Percentiles rank a stretch among this genome's conserved stretches.
These are phyloP conservation scores for Phytophthora sojae DNA, from an alignment of 352 stramenopile genomes.

Conservation along the genomic window DNA sequence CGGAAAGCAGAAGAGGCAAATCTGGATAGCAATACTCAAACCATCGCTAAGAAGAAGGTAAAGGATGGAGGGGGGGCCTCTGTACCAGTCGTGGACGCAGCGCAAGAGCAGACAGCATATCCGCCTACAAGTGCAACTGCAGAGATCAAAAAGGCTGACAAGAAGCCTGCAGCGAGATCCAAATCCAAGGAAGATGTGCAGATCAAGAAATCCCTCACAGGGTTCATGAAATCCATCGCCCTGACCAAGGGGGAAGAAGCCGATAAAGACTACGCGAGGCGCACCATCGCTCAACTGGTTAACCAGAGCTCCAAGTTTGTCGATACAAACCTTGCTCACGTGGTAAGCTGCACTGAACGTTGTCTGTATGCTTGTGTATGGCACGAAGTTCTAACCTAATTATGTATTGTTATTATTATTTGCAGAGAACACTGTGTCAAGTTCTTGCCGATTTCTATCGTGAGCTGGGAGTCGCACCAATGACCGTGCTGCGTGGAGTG, in stretches of 20 bases:
- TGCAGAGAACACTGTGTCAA: constrained; percentile 36
- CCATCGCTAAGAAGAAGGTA: constrained; percentile 20
- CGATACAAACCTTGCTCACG: constrained; percentile 27
- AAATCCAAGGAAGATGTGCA: constrained; percentile 24
- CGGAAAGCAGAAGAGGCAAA: constrained; percentile 30
- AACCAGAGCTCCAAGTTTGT: constrained; percentile 37
- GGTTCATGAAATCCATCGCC: constrained; percentile 41
- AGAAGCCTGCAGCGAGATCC: constrained; percentile 2
- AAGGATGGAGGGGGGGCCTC: background rate
- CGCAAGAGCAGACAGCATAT: background rate
- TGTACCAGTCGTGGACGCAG: background rate
- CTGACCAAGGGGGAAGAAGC: constrained; percentile 39
- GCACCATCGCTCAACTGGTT: constrained; percentile 44
- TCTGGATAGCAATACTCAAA: constrained; percentile 1
- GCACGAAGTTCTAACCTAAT: no score
- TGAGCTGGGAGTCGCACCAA: constrained; percentile 25
- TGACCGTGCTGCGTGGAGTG: constrained; percentile 28
- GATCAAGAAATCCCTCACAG: constrained; percentile 29
- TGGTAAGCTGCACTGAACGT: constrained; percentile 29
- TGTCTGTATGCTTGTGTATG: no score
- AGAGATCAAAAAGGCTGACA: constrained; percentile 4
- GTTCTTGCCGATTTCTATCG: constrained; percentile 29
- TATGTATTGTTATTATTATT: background rate
- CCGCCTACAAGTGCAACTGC: no score
- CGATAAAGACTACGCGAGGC: constrained; percentile 38